Percentiles rank a stretch among this genome's conserved stretches.
phyloP scores from a whole-genome alignment of 1,284 basidiomycete genomes.

The Leccinum huronense region DNA sequence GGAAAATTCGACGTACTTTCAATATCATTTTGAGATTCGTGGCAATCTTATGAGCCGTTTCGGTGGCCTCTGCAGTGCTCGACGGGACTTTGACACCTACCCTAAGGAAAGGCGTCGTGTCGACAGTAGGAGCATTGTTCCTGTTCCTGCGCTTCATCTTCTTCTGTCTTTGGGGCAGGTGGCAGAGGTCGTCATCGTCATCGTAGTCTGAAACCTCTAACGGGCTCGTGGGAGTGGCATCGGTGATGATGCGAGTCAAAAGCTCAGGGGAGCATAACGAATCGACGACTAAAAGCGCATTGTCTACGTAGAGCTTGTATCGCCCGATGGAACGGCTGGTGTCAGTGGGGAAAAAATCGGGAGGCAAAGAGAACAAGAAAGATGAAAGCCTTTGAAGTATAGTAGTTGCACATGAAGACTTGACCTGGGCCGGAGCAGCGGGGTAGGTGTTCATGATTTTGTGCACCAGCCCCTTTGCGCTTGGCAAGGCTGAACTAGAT shows the following conservation, averaged over 20 bases:
- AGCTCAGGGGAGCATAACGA: slow-evolving; percentile 20
- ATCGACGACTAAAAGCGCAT: slow-evolving; percentile 19
- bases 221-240: neutral
- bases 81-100: slow-evolving; percentile 30
- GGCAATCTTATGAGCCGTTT: slow-evolving; percentile 23
- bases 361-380: slow-evolving; percentile 23
- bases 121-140: slow-evolving; percentile 12
- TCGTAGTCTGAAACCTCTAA: slow-evolving; percentile 8
- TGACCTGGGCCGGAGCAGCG: slow-evolving; percentile 15
- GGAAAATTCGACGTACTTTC: slow-evolving; percentile 23
- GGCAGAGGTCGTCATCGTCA: slow-evolving; percentile 7
- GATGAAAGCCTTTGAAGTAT: slow-evolving; percentile 26
- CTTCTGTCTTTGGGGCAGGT: no score
- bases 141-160: slow-evolving; percentile 18
- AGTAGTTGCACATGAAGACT: slow-evolving; percentile 12
- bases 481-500: slow-evolving; percentile 20
- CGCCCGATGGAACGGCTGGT: slow-evolving; percentile 17
- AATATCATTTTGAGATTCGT: slow-evolving; percentile 29
- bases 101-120: slow-evolving; percentile 30
- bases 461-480: slow-evolving; percentile 12
- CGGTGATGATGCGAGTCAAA: neutral
- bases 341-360: slow-evolving; percentile 14
- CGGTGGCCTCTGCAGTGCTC: slow-evolving; percentile 22
- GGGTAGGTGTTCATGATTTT: slow-evolving; percentile 27
- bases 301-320: slow-evolving; percentile 22